Evolutionary conservation across 306 rosid species (phyloP).

Genomic region (Rubus parviflorus): DNA sequence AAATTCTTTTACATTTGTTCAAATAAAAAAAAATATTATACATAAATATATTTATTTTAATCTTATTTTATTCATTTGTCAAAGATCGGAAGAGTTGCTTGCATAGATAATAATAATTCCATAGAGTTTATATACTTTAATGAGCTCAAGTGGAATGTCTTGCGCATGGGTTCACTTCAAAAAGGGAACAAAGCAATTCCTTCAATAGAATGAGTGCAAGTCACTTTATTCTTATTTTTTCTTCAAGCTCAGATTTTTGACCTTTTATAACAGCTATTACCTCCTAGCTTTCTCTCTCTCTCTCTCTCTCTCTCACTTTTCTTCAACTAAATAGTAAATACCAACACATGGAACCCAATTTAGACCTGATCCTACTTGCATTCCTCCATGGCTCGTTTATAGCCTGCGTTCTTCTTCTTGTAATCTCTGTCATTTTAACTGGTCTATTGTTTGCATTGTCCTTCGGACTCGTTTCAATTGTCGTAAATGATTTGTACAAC

Average conservation of each 20-base stretch:
- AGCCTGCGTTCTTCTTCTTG: slow-evolving; percentile 29
- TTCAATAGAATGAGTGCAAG: slow-evolving; percentile 26
- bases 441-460: slow-evolving; percentile 26
- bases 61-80: too few relatives aligned
- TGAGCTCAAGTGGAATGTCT: too few relatives aligned
- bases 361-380: slow-evolving; percentile 38
- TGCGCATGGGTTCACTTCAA: background rate
- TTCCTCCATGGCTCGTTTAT: slow-evolving; percentile 41
- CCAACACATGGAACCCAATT: slow-evolving; percentile 29
- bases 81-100: too few relatives aligned
- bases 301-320: background rate
- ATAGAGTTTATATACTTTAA: too few relatives aligned
- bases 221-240: slow-evolving; percentile 28
- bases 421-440: slow-evolving; percentile 16
- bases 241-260: background rate
- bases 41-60: too few relatives aligned
- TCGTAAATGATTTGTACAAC: slow-evolving; percentile 21
- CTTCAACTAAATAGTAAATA: background rate
- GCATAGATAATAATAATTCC: too few relatives aligned
- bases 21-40: too few relatives aligned
- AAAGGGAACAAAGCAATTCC: background rate
- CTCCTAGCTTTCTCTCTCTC: background rate
- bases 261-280: background rate
- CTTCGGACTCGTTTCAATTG: slow-evolving; percentile 24
- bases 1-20: too few relatives aligned